Evolutionary conservation across 495 filamentous ascomycete genomes (phyloP).

Genomic region (Thozetella sp.): DNA sequence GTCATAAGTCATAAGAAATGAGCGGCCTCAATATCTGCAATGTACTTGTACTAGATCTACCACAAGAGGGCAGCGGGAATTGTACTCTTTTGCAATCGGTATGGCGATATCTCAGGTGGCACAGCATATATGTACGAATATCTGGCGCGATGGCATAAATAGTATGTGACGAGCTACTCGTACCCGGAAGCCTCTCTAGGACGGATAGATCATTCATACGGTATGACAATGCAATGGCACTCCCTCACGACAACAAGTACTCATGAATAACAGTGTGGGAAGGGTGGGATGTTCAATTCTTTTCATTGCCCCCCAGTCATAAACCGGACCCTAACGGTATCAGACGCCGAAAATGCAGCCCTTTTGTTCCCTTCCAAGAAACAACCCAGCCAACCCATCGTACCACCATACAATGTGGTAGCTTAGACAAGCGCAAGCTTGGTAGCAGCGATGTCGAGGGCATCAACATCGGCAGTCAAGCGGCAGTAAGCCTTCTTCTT

Average conservation of each 20-base stretch:
- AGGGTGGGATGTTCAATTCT: constrained; percentile 35
- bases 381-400: constrained; percentile 11
- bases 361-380: constrained; percentile 20
- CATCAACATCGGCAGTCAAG: constrained; percentile 94
- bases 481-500: constrained; percentile 98
- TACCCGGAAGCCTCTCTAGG: no score
- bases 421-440: constrained; percentile 96
- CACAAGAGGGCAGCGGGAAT: neutral
- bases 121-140: no score
- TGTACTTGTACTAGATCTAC: neutral
- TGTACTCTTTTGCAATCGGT: neutral
- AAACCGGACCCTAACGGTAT: constrained; percentile 28
- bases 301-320: constrained; percentile 30
- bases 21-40: neutral
- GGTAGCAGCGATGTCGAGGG: constrained; percentile 98
- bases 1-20: neutral
- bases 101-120: no score
- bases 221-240: no score
- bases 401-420: constrained; percentile 6
- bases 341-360: constrained; percentile 38
- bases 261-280: neutral
- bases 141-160: neutral
- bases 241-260: neutral
- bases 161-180: no score
- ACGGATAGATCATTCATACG: no score